Base-by-base conservation (phyloP, 257 asterid genomes). In the Knoxia roxburghii region DNA sequence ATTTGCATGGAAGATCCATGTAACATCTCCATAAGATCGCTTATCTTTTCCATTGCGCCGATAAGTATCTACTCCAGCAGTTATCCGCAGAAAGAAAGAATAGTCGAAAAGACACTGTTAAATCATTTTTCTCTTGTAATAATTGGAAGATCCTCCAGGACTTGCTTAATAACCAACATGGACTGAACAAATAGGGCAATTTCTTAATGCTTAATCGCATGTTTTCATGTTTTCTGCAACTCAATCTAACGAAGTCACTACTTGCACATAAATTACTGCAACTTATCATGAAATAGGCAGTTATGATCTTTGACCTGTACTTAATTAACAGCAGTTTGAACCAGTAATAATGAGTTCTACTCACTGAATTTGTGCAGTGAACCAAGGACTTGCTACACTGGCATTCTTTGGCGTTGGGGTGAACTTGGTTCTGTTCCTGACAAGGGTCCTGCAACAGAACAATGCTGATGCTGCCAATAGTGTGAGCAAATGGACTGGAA, bases 401-500 rank as follows among this genome's bases (percentile, higher is more conserved):
- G 99, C 99, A 3, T 93, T 93, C 80, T 93, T 93, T 51, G 97
- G 98, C 0, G 86, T 92, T 5, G 98, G 98, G 41, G 96, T 92
- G 78, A 92, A 92, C 84, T 75, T 93, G 68, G 99, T 93, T 64
- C 71, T 93, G 68, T 94, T 94, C 81, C 85, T 90, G 6, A 94
- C 99, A 1, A 80, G 96, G 51, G 97, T 90, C 46, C 69, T 94
- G 68, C 87, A 86, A 57, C 86, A 90, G 68, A 78, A 83, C 85
- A 92, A 89, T 48, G 98, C 97, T 6, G 91, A 84, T 17, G 98
- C 97, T 2, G 98, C 98, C 7, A 92, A 92, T 71, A 86, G 81
- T 33, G 98, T 92, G 4, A 91, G 98, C 91, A 87, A 85, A 79
- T 91, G 96, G 98, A 91, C 98, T 1, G 98, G 98, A 32, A 92